A percentile compares a stretch with the other conserved stretches of the same genome.
phyloP scores from a whole-genome alignment of 208 protist species.

The Trypanosoma platydactyli region DNA sequence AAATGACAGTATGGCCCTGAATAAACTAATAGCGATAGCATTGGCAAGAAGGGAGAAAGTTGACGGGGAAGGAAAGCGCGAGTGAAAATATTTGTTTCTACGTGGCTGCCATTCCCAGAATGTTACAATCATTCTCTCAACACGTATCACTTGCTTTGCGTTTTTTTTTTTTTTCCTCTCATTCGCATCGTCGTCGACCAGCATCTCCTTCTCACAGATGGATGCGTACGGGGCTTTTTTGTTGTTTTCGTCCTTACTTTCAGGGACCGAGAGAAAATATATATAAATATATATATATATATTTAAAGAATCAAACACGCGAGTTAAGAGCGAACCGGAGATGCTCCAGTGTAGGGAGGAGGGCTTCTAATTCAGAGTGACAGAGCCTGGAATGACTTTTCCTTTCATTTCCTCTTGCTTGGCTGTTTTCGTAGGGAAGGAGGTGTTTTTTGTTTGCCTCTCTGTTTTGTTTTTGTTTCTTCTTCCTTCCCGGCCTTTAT shows the following conservation, averaged over 20 bases:
- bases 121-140: neutral
- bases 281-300: constrained; percentile 10
- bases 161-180: constrained; percentile 12
- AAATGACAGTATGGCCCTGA: too few relatives aligned
- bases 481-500: constrained; percentile 10
- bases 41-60: too few relatives aligned
- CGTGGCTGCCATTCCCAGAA: too few relatives aligned
- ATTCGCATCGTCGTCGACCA: neutral
- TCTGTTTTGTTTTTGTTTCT: constrained; percentile 15
- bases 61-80: too few relatives aligned
- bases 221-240: neutral
- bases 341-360: too few relatives aligned
- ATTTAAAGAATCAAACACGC: constrained; percentile 2
- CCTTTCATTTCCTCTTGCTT: neutral
- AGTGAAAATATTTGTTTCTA: too few relatives aligned
- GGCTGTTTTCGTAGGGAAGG: too few relatives aligned
- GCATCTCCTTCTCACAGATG: neutral
- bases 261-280: too few relatives aligned
- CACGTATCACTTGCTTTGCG: neutral
- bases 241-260: too few relatives aligned
- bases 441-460: too few relatives aligned
- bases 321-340: neutral
- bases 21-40: too few relatives aligned
- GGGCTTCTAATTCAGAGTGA: too few relatives aligned
- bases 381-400: constrained; percentile 1